Base-by-base conservation (phyloP, 306 rosid genomes). In the Dryas drummondii region DNA sequence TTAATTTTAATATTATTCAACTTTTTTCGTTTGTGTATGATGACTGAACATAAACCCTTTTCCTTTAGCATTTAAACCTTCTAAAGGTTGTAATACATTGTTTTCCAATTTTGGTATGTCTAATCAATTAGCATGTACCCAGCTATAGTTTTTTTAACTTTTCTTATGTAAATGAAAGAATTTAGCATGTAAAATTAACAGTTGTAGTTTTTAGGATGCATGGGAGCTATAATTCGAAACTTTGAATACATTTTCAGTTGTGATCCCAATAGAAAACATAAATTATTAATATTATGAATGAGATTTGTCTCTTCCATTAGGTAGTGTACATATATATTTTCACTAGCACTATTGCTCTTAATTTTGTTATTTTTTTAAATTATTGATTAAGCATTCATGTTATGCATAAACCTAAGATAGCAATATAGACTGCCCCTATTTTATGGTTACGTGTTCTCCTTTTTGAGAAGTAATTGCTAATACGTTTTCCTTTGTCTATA, bases 391-490 rank as follows among this genome's bases (percentile, higher is more conserved):
- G 62, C 12, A 47, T 15, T 47, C 9, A 1, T 10, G 9, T 7
- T n/a, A 46, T 16, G 5, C 16, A 11, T 56, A 13, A 42, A 57
- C 45, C 15, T 66, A 54, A 52, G 22, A 40, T 55, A 42, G 27
- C 4, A 71, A 19, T 19, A 71, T 74, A 19, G 68, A 55, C 19
- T 56, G 16, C 46, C 68, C 62, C 63, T 68, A 40, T 19, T 74
- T 17, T 60, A 13, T 62, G 44, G 26, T 61, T 14, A 12, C 11
- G 57, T 51, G 50, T 74, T 70, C 32, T 63, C 66, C 42, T 32
- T 68, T 22, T 61, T 70, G 58, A 80, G 49, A 63, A 14, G 22
- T 75, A 37, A 55, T n/a, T 44, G 8, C 41, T 78, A 65, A 64
- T 64, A 5, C 55, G 1, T 7, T 41, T 9, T 79, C 63, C 4